phyloP scores from a whole-genome alignment of 2,329 filamentous ascomycete species.

The Hypoxylon rubiginosum region DNA sequence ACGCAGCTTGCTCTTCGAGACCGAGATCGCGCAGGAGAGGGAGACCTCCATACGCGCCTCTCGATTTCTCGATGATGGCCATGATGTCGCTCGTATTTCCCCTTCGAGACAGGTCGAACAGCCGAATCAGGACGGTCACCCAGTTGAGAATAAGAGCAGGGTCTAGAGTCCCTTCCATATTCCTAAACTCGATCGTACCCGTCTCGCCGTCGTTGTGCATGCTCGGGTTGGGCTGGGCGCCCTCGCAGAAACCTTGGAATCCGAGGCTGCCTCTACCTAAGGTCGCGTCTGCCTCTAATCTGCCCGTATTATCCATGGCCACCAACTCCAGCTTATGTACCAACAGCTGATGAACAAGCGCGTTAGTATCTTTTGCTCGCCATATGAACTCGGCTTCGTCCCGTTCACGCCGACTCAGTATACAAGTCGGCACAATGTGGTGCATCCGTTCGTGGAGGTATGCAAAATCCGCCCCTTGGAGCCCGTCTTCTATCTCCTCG shows the following conservation, averaged over 20 bases:
- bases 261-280: conserved; percentile 25
- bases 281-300: background rate
- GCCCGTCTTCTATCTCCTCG: background rate
- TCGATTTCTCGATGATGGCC: conserved; percentile 10
- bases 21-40: conserved; percentile 25
- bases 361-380: conserved; percentile 3
- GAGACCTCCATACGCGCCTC: background rate
- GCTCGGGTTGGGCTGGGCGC: background rate
- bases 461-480: background rate
- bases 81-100: conserved; percentile 19
- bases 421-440: background rate
- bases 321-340: background rate
- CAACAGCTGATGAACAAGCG: conserved; percentile 12
- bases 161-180: conserved; percentile 25
- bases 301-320: background rate
- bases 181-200: conserved; percentile 32
- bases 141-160: conserved; percentile 24
- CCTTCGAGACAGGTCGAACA: conserved; percentile 20
- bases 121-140: conserved; percentile 22
- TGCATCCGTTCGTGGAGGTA: conserved; percentile 16
- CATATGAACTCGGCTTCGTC: conserved; percentile 25
- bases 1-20: conserved; percentile 12
- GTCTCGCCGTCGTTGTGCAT: conserved; percentile 28
- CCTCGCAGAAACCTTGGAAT: conserved; percentile 28
- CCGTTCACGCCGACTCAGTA: background rate